A percentile compares a stretch with the other conserved stretches of the same genome.
Evolutionary conservation across 1,284 basidiomycete species (phyloP).

Genomic region (Ustilago tritici): DNA sequence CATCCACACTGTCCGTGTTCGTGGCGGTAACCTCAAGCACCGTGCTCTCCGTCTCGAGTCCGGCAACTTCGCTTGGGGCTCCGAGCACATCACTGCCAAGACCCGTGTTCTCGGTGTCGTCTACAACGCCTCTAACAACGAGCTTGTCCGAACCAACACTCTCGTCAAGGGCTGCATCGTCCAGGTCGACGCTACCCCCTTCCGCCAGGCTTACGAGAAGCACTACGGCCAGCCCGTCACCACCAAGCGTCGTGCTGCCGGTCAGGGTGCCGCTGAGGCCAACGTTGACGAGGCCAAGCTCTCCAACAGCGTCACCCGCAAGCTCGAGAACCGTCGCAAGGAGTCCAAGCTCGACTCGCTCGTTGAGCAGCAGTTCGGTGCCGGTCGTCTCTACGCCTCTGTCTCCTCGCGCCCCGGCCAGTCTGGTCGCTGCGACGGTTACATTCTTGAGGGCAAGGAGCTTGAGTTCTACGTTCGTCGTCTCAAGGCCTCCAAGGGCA

Average conservation of each 20-base stretch:
- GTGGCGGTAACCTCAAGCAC: slow-evolving; percentile 69
- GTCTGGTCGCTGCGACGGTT: slow-evolving; percentile 67
- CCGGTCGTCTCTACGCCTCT: slow-evolving; percentile 68
- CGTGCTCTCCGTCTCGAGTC: slow-evolving; percentile 69
- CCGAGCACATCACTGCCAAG: slow-evolving; percentile 70
- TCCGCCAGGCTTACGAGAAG: slow-evolving; percentile 70
- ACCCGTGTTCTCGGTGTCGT: slow-evolving; percentile 69
- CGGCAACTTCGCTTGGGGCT: slow-evolving; percentile 70
- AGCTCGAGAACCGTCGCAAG: slow-evolving; percentile 65
- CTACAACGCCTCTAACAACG: slow-evolving; percentile 70
- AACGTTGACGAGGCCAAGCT: slow-evolving; percentile 61
- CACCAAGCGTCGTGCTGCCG: slow-evolving; percentile 65
- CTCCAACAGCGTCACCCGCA: slow-evolving; percentile 58
- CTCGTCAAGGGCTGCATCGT: slow-evolving; percentile 69
- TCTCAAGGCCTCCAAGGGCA: slow-evolving; percentile 63
- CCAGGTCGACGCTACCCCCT: slow-evolving; percentile 69
- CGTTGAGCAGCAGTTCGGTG: slow-evolving; percentile 69
- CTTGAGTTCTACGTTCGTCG: slow-evolving; percentile 69
- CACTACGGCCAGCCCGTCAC: slow-evolving; percentile 69
- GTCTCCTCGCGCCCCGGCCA: slow-evolving; percentile 68
- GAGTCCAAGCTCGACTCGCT: slow-evolving; percentile 65
- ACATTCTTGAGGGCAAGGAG: slow-evolving; percentile 69
- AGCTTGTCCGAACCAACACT: slow-evolving; percentile 70
- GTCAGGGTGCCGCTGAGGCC: slow-evolving; percentile 59
- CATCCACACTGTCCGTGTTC: slow-evolving; percentile 69